phyloP scores from a whole-genome alignment of 257 asterid species.

The Jacaranda mimosifolia region DNA sequence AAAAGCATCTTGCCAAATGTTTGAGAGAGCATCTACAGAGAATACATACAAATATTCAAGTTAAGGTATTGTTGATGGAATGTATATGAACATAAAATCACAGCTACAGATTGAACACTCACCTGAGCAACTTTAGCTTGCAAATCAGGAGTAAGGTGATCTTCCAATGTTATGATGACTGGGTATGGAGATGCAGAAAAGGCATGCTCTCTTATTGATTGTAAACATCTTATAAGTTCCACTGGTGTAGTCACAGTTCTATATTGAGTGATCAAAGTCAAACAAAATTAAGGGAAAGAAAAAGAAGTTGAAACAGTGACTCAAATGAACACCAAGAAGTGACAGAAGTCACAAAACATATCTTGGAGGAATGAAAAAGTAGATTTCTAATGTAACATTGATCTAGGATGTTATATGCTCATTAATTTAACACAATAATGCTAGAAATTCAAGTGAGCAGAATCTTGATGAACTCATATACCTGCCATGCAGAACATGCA shows the following conservation, averaged over 20 bases:
- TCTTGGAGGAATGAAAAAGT: not conserved
- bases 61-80: not conserved
- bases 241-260: conserved; percentile 89
- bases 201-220: conserved; percentile 76
- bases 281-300: not conserved
- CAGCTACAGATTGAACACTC: conserved; percentile 26
- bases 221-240: conserved; percentile 70
- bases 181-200: conserved; percentile 81
- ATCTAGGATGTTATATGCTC: not conserved
- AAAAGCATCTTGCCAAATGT: conserved; percentile 81
- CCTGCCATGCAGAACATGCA: conserved; percentile 89
- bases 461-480: conserved; percentile 34
- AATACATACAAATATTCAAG: conserved; percentile 1
- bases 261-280: conserved; percentile 23
- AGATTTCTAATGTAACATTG: not conserved
- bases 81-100: conserved; percentile 1
- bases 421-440: not conserved
- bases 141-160: conserved; percentile 80
- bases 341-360: not conserved
- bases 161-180: conserved; percentile 81
- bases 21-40: conserved; percentile 64
- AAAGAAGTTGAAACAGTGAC: not conserved
- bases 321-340: conserved; percentile 7
- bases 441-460: conserved; percentile 5
- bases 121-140: conserved; percentile 92